These are phyloP conservation scores for Cyclostephanos invisitatus DNA, from an alignment of 108 stramenopile genomes.

Conservation along the genomic window DNA sequence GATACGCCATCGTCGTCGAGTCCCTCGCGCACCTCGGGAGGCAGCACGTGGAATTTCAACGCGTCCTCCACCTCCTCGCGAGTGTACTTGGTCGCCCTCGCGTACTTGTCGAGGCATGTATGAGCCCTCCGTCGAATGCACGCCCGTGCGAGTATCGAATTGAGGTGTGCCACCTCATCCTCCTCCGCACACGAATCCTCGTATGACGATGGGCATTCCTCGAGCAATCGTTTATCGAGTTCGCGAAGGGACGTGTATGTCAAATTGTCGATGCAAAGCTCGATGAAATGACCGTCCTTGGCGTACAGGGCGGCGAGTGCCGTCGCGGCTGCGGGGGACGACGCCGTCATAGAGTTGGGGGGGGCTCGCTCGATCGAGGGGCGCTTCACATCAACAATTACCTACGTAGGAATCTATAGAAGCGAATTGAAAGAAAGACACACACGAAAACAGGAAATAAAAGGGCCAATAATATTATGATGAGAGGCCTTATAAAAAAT, in stretches of 20 bases:
- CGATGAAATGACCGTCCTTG: constrained; percentile 16
- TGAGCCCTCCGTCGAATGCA: constrained; percentile 12
- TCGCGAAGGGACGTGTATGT: constrained; percentile 1
- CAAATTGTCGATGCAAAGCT: constrained; percentile 6
- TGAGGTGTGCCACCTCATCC: too few species aligned
- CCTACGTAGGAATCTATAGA: too few species aligned
- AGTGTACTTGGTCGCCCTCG: not conserved
- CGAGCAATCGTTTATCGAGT: constrained; percentile 11
- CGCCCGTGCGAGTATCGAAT: constrained; percentile 29
- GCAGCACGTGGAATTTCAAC: constrained; percentile 36
- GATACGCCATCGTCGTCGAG: constrained; percentile 15
- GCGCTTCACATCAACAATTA: too few species aligned
- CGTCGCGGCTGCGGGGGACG: constrained; percentile 19
- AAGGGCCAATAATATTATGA: too few species aligned
- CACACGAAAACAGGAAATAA: too few species aligned
- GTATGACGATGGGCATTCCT: constrained; percentile 3
- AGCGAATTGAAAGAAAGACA: too few species aligned
- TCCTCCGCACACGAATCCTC: too few species aligned
- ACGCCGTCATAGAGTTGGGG: too few species aligned
- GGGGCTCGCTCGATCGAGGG: too few species aligned
- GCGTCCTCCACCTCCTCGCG: constrained; percentile 35
- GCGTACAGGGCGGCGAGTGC: constrained; percentile 30
- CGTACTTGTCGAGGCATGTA: not conserved
- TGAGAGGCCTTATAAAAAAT: too few species aligned
- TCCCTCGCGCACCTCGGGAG: constrained; percentile 21